Evolutionary conservation across 345 rosid species (phyloP).

Genomic region (Capsella bursapastoris): DNA sequence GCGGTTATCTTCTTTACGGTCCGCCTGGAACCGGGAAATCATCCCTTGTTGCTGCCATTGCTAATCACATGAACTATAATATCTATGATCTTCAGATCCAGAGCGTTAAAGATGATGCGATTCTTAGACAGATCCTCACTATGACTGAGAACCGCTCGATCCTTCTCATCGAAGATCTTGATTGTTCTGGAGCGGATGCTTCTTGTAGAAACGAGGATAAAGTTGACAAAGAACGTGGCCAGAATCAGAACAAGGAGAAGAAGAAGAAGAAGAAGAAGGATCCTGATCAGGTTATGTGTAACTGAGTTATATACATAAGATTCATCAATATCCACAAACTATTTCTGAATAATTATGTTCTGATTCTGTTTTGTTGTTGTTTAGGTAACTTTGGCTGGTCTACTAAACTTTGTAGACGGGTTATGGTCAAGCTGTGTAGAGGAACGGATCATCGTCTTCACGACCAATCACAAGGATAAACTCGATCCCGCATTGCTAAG

Average conservation of each 20-base stretch:
- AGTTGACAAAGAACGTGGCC: not conserved
- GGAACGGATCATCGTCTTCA: slow-evolving; percentile 61
- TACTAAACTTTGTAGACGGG: slow-evolving; percentile 75
- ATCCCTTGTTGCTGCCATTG: slow-evolving; percentile 42
- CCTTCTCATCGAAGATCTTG: slow-evolving; percentile 39
- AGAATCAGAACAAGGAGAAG: not conserved
- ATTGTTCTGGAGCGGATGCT: slow-evolving; percentile 32
- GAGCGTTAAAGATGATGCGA: slow-evolving; percentile 31
- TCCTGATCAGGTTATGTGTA: not conserved
- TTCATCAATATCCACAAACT: too few species aligned
- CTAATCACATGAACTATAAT: slow-evolving; percentile 33
- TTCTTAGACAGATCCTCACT: slow-evolving; percentile 34
- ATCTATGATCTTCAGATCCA: slow-evolving; percentile 41
- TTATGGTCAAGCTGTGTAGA: slow-evolving; percentile 67
- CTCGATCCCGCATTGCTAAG: slow-evolving; percentile 64
- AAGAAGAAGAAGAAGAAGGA: not conserved
- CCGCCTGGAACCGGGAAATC: slow-evolving; percentile 41
- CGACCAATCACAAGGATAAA: slow-evolving; percentile 61
- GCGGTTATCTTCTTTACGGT: slow-evolving; percentile 39
- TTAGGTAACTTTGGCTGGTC: slow-evolving; percentile 58
- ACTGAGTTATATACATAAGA: too few species aligned
- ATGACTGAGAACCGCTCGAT: slow-evolving; percentile 36
- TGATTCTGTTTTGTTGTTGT: not conserved
- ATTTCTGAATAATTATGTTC: not conserved
- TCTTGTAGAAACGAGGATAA: not conserved